phyloP scores from a whole-genome alignment of 73 alveolate species.

The Paramecium caudatum region DNA sequence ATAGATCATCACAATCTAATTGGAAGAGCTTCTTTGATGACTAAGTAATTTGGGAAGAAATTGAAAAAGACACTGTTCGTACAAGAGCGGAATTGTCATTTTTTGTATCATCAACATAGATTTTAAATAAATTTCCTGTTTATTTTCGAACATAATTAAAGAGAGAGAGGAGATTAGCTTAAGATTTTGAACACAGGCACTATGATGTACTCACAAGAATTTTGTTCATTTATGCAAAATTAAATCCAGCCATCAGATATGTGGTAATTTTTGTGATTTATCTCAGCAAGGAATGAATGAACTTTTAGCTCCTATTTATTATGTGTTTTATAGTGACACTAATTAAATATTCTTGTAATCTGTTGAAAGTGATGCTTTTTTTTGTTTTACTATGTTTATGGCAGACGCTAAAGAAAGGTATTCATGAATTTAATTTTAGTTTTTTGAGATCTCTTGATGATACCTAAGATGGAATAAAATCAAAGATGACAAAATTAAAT shows the following conservation, averaged over 20 bases:
- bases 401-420: conserved; percentile 93
- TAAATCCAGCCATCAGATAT: conserved; percentile 90
- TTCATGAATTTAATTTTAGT: not conserved
- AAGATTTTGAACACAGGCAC: conserved; percentile 87
- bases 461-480: conserved; percentile 85
- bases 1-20: conserved; percentile 79
- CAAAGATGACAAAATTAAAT: conserved; percentile 68
- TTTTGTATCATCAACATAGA: conserved; percentile 80
- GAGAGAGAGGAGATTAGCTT: conserved; percentile 78
- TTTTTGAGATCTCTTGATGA: conserved; percentile 88
- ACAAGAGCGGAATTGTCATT: conserved; percentile 94
- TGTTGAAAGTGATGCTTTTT: conserved; percentile 94
- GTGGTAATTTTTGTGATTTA: conserved; percentile 69
- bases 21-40: conserved; percentile 92
- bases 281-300: conserved; percentile 97
- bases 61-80: conserved; percentile 95
- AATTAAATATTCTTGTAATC: conserved; percentile 79
- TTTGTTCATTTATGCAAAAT: conserved; percentile 92
- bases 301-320: conserved; percentile 94
- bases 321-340: conserved; percentile 87
- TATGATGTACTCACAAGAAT: conserved; percentile 94
- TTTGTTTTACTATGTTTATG: conserved; percentile 93
- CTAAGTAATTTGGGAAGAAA: conserved; percentile 90
- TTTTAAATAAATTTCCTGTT: conserved; percentile 49
- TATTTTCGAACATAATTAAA: conserved; percentile 58